Evolutionary conservation across 2,329 filamentous ascomycete species (phyloP).

Genomic region (Colletotrichum sp.): DNA sequence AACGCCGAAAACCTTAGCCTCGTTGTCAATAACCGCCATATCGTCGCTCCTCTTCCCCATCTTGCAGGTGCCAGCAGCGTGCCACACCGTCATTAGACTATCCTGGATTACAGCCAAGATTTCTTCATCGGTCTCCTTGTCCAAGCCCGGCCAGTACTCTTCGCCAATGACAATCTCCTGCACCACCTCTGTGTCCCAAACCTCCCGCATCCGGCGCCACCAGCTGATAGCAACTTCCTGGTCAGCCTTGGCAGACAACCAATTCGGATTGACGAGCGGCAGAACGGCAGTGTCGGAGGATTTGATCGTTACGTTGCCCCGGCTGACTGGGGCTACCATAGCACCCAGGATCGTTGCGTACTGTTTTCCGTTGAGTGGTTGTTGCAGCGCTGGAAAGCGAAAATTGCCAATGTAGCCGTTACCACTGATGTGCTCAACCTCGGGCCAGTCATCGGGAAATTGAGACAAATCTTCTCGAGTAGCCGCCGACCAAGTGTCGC

Average conservation of each 20-base stretch:
- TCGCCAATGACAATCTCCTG: slow-evolving; percentile 31
- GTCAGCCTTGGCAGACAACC: slow-evolving; percentile 47
- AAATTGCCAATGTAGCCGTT: slow-evolving; percentile 23
- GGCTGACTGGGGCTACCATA: slow-evolving; percentile 44
- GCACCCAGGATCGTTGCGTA: slow-evolving; percentile 26
- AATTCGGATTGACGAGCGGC: slow-evolving; percentile 53
- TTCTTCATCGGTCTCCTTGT: slow-evolving; percentile 45
- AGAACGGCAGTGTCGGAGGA: slow-evolving; percentile 37
- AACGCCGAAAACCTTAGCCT: slow-evolving; percentile 33
- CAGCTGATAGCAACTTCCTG: slow-evolving; percentile 46
- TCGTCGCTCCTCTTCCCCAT: slow-evolving; percentile 49
- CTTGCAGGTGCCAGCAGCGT: slow-evolving; percentile 57
- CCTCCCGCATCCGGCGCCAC: slow-evolving; percentile 46
- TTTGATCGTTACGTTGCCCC: slow-evolving; percentile 47
- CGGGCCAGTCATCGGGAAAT: background rate
- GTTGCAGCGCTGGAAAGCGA: background rate
- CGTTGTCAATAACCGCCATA: slow-evolving; percentile 32
- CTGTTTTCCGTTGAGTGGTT: slow-evolving; percentile 15
- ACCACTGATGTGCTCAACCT: background rate
- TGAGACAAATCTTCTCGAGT: background rate
- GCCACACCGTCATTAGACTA: slow-evolving; percentile 53
- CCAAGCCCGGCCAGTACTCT: slow-evolving; percentile 42
- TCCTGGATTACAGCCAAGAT: slow-evolving; percentile 35
- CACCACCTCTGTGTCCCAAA: slow-evolving; percentile 33
- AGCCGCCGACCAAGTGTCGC: background rate